A percentile compares a stretch with the other conserved stretches of the same genome.
These are phyloP conservation scores for Cutaneotrichosporon sp. DNA, from an alignment of 1,284 basidiomycete genomes.

Conservation along the genomic window DNA sequence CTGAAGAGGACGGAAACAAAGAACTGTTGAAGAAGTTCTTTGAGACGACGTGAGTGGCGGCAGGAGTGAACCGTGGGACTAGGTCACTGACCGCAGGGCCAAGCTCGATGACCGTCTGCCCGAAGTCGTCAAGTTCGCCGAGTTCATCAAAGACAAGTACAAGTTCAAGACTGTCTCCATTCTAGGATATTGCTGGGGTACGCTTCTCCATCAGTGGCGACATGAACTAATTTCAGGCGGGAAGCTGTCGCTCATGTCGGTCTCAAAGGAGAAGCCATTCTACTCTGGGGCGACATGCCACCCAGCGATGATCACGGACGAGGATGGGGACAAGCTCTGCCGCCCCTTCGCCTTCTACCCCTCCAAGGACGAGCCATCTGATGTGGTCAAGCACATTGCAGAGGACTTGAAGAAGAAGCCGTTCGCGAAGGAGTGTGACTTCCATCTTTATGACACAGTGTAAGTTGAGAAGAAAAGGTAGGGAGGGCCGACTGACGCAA, in stretches of 20 bases:
- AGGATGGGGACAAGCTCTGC: constrained; percentile 36
- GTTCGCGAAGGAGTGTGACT: constrained; percentile 26
- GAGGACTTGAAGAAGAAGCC: constrained; percentile 24
- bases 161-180: constrained; percentile 31
- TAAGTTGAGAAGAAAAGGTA: constrained; percentile 16
- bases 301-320: constrained; percentile 39
- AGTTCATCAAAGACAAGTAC: constrained; percentile 24
- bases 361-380: constrained; percentile 36
- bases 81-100: constrained; percentile 20
- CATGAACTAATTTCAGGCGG: constrained; percentile 28
- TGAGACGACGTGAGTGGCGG: constrained; percentile 24
- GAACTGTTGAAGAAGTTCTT: constrained; percentile 39
- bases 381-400: constrained; percentile 32
- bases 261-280: constrained; percentile 23
- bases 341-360: constrained; percentile 40
- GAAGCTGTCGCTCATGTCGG: constrained; percentile 33
- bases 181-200: constrained; percentile 44
- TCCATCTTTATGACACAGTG: constrained; percentile 41
- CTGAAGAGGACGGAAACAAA: constrained; percentile 40
- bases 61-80: too few relatives aligned
- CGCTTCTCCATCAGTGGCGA: not conserved
- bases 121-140: constrained; percentile 37
- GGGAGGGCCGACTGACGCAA: constrained; percentile 24
- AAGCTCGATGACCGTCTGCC: constrained; percentile 38
- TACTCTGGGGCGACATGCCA: constrained; percentile 34